Base-by-base conservation (phyloP, 176 grass and related monocot species). In the Carex cristatella region DNA sequence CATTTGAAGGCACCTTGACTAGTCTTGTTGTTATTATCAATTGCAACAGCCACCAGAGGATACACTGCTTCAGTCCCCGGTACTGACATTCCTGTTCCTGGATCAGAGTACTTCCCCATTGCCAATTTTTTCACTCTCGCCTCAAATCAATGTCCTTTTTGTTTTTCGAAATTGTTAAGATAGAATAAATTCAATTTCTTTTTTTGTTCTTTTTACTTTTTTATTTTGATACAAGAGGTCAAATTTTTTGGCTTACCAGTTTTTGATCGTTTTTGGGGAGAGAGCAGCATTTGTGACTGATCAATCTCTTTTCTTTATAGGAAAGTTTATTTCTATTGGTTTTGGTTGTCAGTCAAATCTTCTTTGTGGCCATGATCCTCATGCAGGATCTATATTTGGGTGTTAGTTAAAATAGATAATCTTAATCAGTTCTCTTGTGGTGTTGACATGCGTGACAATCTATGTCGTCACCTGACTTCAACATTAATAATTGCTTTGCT, bases 1-100 rank as follows among this genome's bases (percentile, higher is more conserved):
- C 90, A 98, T 89, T 93, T 98, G 78, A 98, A 85, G 3, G 94
- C 91, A 85, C 81, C 84, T 79, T 94, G 94, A 84, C 92, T 94
- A 74, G 89, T 88, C 81, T 97, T 97, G 85, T 91, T 88, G 70
- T 92, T 91, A 79, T 89, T 92, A 83, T 94, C 92, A 81, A 98
- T 98, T 84, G 89, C 92, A 65, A 93, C 92, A 16, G 95, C 95
- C 23, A 98, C 91, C 37, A 98, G 74, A 42, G 89, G 87, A 88
- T 80, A 90, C 75, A 3, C 5, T 69, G 35, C 62, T 30, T 86
- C 85, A 2, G 61, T 64, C 19, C 40, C 85, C 84, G 48, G 81
- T 18, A 86, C 80, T 85, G 31, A 35, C 46, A 48, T 76, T 3
- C 18, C 11, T 73, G 16, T 65, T 78, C 42, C 81, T 56, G 2